A percentile compares a stretch with the other conserved stretches of the same genome.
These are phyloP conservation scores for Mycena olivaceomarginata DNA, from an alignment of 768 basidiomycete species.

Conservation along the genomic window DNA sequence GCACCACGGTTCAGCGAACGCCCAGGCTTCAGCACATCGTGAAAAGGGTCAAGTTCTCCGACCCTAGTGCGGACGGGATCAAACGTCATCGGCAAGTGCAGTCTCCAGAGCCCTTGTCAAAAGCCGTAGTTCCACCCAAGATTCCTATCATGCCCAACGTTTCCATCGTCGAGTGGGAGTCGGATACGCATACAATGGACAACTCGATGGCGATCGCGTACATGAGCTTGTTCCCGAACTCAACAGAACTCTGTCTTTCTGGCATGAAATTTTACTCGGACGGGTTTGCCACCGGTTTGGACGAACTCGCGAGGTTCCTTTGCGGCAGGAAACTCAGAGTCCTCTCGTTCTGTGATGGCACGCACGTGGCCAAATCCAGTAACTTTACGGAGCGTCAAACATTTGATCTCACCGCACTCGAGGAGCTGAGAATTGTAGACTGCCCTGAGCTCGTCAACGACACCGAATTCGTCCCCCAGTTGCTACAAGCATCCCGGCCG, in stretches of 20 bases:
- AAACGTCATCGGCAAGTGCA: neutral
- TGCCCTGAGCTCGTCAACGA: neutral
- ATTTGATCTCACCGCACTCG: constrained; percentile 7
- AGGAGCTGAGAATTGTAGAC: constrained; percentile 6
- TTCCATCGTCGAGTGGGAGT: constrained; percentile 16
- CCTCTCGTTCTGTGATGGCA: neutral
- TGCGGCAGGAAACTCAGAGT: constrained; percentile 8
- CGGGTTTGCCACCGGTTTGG: neutral
- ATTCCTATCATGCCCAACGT: constrained; percentile 27
- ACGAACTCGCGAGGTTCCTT: neutral
- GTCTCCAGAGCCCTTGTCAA: neutral
- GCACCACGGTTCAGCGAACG: constrained; percentile 17
- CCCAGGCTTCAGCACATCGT: constrained; percentile 21
- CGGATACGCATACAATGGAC: neutral
- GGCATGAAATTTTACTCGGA: neutral
- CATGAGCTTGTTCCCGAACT: constrained; percentile 27
- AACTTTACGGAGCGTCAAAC: neutral
- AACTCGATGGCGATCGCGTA: neutral
- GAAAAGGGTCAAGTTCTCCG: constrained; percentile 22
- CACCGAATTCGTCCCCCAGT: neutral
- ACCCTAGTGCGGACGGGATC: neutral
- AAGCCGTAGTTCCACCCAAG: neutral
- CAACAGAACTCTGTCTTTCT: neutral
- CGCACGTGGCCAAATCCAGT: neutral
- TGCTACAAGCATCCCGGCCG: constrained; percentile 2